phyloP scores from a whole-genome alignment of 257 asterid species.

The Fraxinus pennsylvanica region DNA sequence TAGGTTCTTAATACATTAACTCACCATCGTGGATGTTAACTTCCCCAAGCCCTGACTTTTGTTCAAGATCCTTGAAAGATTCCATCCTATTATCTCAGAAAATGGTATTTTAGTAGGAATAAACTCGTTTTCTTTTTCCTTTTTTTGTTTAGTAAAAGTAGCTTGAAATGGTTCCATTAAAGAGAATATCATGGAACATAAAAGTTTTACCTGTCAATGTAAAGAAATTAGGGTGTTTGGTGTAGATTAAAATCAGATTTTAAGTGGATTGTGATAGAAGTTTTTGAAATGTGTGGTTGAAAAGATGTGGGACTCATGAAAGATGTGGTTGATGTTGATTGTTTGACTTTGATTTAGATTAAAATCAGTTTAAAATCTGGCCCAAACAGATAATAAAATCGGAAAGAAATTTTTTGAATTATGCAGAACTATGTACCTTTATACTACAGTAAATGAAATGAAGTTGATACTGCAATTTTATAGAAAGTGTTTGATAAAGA shows the following conservation, averaged over 20 bases:
- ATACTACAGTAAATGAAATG: not conserved
- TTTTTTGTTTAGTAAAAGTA: not conserved
- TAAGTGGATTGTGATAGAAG: too few relatives aligned
- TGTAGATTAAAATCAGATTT: too few relatives aligned
- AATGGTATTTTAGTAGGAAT: not conserved
- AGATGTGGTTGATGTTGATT: too few relatives aligned
- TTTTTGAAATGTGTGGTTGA: too few relatives aligned
- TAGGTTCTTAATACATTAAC: too few relatives aligned
- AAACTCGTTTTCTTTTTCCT: too few relatives aligned
- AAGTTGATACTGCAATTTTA: constrained; percentile 4
- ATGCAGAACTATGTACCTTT: too few relatives aligned
- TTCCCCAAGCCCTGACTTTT: not conserved
- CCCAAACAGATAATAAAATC: not conserved
- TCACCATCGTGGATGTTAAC: not conserved
- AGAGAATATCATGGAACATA: not conserved
- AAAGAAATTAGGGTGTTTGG: too few relatives aligned
- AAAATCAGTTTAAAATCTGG: too few relatives aligned
- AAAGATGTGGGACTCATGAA: too few relatives aligned
- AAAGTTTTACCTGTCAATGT: not conserved
- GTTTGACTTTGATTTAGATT: too few relatives aligned
- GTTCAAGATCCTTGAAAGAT: not conserved
- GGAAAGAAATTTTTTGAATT: not conserved
- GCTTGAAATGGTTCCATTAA: not conserved
- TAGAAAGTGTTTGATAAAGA: constrained; percentile 55
- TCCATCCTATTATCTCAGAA: not conserved